Conservation (phyloP, 192 early-diverging fungal genomes). For the Haplosporangium gracile region DNA sequence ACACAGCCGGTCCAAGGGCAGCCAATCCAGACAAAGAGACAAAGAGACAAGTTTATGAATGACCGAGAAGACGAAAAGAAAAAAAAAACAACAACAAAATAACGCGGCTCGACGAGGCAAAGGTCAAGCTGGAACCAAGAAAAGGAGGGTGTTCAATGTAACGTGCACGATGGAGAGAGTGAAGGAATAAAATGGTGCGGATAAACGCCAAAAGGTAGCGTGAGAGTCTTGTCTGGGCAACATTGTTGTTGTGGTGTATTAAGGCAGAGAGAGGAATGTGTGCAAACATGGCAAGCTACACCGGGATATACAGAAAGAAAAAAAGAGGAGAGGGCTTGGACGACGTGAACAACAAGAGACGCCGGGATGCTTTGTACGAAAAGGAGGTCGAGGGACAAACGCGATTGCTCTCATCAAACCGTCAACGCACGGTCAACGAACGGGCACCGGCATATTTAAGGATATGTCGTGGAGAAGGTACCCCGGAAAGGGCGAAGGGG, state of each 20-base stretch:
- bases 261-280: background rate
- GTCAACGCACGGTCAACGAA: background rate
- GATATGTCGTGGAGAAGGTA: background rate
- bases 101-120: background rate
- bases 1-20: too few species aligned
- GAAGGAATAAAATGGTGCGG: background rate
- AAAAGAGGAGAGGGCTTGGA: background rate
- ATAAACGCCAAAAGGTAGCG: background rate
- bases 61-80: background rate
- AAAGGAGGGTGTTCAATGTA: background rate
- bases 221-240: background rate
- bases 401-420: background rate
- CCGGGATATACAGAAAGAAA: background rate
- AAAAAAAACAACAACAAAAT: background rate
- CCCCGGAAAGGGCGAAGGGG: too few species aligned
- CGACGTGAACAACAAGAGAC: background rate
- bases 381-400: background rate
- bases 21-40: too few species aligned
- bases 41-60: background rate
- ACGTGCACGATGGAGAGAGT: background rate
- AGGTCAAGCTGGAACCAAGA: background rate
- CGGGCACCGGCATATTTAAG: constrained; percentile 1
- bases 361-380: constrained; percentile 2
- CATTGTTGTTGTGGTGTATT: background rate
- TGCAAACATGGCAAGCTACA: background rate